Base-by-base conservation (phyloP, 2,329 filamentous ascomycete genomes). In the Conoideocrella luteorostrata region DNA sequence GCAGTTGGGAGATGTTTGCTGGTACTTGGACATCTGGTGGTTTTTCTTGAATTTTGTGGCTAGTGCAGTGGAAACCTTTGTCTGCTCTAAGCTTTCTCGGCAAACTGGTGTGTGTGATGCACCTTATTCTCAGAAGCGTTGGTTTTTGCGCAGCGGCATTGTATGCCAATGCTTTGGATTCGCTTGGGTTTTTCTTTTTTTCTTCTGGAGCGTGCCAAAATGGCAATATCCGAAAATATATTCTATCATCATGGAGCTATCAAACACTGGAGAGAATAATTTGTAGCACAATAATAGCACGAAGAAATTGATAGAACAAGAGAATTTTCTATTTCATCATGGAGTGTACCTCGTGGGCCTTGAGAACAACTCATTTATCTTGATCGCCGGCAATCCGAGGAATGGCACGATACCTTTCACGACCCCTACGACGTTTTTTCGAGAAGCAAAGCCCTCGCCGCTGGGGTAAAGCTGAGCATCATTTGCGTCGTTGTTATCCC, bases 181-280 rank as follows among this genome's bases (percentile, higher is more conserved):
- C n/a, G 18, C 20, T 2, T 37, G 34, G 34, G 34, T 37, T 20
- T 37, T 37, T 18, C 34, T 37, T 22, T 37, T 37, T n/a, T 22
- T 37, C 18, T 37, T 21, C 20, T 37, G 34, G 34, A 37, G 34
- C 34, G 34, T 37, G 5, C 34, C 34, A 11, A 37, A 37, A n/a
- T 37, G 34, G 34, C 34, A 37, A 22, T 37, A 37, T 22, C 34
- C 34, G 15, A 11, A 18, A 18, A 37, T 37, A 21, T 34, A 13
- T 34, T 10, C 7, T n/a, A 17, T 17, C 15, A 7, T 34, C 7
- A 17, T 17, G 15, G 6, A 34, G 30, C 26, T 28, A 7, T 28
- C 13, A 13, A 28, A 13, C 7, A 7, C 7, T 28, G 13, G 26
- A 28, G 7, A 13, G 13, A 28, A 7, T 28, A 7, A 28, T 7